These are phyloP conservation scores for Grosmannia penicillata DNA, from an alignment of 2,329 filamentous ascomycete species.

Conservation along the genomic window DNA sequence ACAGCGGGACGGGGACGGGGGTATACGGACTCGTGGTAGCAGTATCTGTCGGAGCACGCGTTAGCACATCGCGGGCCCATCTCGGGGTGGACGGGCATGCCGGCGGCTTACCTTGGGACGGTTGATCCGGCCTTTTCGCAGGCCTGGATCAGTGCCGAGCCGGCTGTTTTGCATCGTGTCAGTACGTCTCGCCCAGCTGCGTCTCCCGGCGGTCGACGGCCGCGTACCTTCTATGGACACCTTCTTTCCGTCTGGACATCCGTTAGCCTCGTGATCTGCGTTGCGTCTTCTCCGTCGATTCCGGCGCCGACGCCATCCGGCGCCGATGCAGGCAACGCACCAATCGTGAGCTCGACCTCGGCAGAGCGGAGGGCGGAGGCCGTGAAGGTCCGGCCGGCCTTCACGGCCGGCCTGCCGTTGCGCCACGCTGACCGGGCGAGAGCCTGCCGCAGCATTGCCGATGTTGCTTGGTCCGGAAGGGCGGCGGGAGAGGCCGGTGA, in stretches of 20 bases:
- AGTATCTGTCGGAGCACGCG: slow-evolving; percentile 57
- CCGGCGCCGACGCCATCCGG: slow-evolving; percentile 12
- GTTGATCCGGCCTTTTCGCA: slow-evolving; percentile 94
- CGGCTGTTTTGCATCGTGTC: slow-evolving; percentile 42
- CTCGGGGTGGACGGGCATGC: too few relatives aligned
- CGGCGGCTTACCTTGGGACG: slow-evolving; percentile 71
- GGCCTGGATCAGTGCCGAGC: slow-evolving; percentile 93
- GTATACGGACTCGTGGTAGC: slow-evolving; percentile 70
- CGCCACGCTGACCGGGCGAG: slow-evolving; percentile 55
- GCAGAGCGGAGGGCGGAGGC: slow-evolving; percentile 64
- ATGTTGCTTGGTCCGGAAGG: slow-evolving; percentile 5
- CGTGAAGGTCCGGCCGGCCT: slow-evolving; percentile 64
- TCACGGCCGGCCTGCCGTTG: slow-evolving; percentile 42
- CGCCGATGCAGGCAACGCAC: slow-evolving; percentile 35
- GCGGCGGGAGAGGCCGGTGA: too few relatives aligned
- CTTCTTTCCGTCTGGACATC: slow-evolving; percentile 78
- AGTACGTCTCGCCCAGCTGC: background rate
- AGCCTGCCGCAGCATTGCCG: slow-evolving; percentile 52
- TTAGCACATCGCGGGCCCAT: too few relatives aligned
- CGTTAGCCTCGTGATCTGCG: background rate
- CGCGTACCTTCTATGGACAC: slow-evolving; percentile 84
- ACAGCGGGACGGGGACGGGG: background rate
- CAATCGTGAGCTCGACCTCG: slow-evolving; percentile 94
- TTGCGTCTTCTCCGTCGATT: too few relatives aligned
- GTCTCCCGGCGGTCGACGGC: slow-evolving; percentile 4